phyloP scores from a whole-genome alignment of 2,329 filamentous ascomycete species.

The Beauveria medogensis region DNA sequence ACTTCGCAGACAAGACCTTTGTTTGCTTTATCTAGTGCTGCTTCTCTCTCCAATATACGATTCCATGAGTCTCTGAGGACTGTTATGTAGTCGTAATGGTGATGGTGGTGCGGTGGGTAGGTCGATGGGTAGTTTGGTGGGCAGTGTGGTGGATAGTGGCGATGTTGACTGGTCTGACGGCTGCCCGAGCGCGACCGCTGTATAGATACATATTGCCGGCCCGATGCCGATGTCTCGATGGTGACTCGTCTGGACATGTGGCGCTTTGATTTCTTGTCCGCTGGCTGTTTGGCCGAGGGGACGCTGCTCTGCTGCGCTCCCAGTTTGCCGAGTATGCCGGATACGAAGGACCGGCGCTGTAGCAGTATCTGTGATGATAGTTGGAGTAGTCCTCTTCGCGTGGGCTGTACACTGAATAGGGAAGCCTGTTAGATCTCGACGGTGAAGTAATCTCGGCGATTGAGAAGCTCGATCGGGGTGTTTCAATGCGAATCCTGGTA shows the following conservation, averaged over 20 bases:
- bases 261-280: constrained; percentile 7
- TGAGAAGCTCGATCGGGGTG: background rate
- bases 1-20: constrained; percentile 25
- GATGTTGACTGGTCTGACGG: constrained; percentile 18
- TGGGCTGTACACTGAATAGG: background rate
- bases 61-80: constrained; percentile 31
- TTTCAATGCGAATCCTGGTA: background rate
- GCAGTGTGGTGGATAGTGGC: constrained; percentile 19
- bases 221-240: constrained; percentile 27
- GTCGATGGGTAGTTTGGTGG: background rate
- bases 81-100: constrained; percentile 27
- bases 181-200: constrained; percentile 30
- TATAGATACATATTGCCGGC: constrained; percentile 30
- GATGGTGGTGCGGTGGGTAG: constrained; percentile 18
- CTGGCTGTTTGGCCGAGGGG: constrained; percentile 1
- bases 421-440: background rate
- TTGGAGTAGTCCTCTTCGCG: background rate
- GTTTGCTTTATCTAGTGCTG: constrained; percentile 27
- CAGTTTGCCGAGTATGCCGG: constrained; percentile 11
- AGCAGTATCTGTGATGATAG: background rate
- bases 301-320: constrained; percentile 12
- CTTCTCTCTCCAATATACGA: constrained; percentile 28
- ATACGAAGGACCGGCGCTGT: constrained; percentile 2
- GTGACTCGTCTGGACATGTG: constrained; percentile 30
- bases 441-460: background rate